Evolutionary conservation across 2,329 filamentous ascomycete genomes (phyloP).

Genomic region (Fusarium circinatum): DNA sequence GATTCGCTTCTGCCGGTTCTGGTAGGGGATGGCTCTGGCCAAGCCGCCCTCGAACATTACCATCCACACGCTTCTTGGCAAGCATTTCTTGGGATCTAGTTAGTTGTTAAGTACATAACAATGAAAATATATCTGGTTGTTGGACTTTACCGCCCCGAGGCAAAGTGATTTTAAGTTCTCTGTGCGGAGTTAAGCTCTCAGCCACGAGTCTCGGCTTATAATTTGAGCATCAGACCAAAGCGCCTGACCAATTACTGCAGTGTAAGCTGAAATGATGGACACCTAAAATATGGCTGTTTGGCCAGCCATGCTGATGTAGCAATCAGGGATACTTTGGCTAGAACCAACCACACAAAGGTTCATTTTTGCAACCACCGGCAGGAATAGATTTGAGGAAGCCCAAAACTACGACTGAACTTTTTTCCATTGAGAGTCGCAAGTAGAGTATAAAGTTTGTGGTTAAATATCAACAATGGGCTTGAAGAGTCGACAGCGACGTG

Average conservation of each 20-base stretch:
- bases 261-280: no score
- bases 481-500: no score
- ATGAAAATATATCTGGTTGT: background rate
- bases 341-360: rapidly evolving
- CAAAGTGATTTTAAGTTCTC: background rate
- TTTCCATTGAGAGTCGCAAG: background rate
- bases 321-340: no score
- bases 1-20: background rate
- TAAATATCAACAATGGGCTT: no score
- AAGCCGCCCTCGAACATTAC: background rate
- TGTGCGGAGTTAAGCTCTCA: background rate
- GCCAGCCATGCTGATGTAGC: no score
- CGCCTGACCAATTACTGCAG: no score
- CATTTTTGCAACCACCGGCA: background rate
- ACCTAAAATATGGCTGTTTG: no score
- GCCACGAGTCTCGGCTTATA: background rate
- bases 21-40: background rate
- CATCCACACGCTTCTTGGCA: background rate
- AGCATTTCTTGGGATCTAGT: background rate
- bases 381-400: background rate
- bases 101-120: background rate
- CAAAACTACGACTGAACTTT: background rate
- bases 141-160: background rate
- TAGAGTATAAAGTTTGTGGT: background rate
- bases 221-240: no score